Conservation (phyloP, 2,329 filamentous ascomycete species). For the Pseudogymnoascus sp. region DNA sequence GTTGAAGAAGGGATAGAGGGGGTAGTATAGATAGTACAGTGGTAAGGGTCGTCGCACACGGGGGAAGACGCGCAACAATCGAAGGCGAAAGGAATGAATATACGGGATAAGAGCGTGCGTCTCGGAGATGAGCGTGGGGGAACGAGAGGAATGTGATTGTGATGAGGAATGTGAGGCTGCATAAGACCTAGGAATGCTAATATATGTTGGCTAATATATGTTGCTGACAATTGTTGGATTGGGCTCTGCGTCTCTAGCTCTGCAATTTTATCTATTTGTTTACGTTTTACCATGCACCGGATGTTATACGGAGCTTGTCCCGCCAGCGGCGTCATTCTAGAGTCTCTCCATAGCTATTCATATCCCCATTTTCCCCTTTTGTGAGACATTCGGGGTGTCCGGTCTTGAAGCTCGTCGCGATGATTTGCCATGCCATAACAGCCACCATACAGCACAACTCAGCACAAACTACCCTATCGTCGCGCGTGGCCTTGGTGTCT, state of each 20-base stretch:
- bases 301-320: neutral
- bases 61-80: neutral
- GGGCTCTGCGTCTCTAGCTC: neutral
- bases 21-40: neutral
- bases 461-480: neutral
- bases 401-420: neutral
- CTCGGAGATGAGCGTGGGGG: neutral
- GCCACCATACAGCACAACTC: neutral
- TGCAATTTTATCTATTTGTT: neutral
- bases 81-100: neutral
- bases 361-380: neutral
- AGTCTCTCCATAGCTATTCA: neutral
- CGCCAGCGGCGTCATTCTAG: neutral
- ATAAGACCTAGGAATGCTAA: neutral
- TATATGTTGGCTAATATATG: neutral
- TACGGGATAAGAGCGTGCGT: neutral
- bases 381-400: neutral
- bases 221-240: neutral
- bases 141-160: neutral
- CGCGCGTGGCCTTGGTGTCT: neutral
- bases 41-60: neutral
- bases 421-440: neutral
- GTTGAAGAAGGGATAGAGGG: neutral
- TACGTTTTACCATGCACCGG: neutral
- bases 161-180: neutral